Evolutionary conservation across 164 flowering plant species (phyloP).

Genomic region (Magnolia officinalis): DNA sequence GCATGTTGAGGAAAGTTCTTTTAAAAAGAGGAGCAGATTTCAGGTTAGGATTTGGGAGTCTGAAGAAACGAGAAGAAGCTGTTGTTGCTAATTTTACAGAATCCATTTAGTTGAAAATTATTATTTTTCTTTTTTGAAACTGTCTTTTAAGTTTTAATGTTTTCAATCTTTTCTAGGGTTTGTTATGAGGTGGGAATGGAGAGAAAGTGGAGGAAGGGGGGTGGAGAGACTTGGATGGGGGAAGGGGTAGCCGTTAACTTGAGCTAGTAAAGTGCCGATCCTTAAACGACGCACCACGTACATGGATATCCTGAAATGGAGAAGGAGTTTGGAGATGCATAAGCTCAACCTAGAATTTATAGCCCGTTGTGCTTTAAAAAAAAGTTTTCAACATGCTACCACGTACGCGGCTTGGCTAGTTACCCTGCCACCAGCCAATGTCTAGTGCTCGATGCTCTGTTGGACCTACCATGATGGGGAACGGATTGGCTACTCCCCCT

Average conservation of each 20-base stretch:
- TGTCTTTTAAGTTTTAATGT: not conserved
- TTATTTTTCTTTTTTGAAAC: too few species aligned
- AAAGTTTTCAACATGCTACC: too few species aligned
- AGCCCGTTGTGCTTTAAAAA: too few species aligned
- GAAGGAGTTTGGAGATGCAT: not conserved
- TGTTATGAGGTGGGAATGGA: not conserved
- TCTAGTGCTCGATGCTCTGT: too few species aligned
- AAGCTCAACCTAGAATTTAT: too few species aligned
- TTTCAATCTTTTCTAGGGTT: not conserved
- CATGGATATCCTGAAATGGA: not conserved
- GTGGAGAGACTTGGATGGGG: not conserved
- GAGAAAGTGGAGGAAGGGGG: not conserved
- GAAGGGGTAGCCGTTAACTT: not conserved
- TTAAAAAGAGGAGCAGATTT: not conserved
- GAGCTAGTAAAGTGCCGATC: not conserved
- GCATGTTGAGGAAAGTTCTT: not conserved
- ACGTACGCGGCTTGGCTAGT: too few species aligned
- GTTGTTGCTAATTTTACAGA: constrained; percentile 26
- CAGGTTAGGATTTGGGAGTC: constrained; percentile 20
- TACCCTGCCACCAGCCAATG: too few species aligned
- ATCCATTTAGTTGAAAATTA: constrained; percentile 24
- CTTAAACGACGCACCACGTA: constrained; percentile 9
- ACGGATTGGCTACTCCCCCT: too few species aligned
- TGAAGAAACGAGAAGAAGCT: constrained; percentile 20
- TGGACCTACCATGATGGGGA: too few species aligned